Conservation (phyloP, 768 basidiomycete species). For the Tulasnella sp. region DNA sequence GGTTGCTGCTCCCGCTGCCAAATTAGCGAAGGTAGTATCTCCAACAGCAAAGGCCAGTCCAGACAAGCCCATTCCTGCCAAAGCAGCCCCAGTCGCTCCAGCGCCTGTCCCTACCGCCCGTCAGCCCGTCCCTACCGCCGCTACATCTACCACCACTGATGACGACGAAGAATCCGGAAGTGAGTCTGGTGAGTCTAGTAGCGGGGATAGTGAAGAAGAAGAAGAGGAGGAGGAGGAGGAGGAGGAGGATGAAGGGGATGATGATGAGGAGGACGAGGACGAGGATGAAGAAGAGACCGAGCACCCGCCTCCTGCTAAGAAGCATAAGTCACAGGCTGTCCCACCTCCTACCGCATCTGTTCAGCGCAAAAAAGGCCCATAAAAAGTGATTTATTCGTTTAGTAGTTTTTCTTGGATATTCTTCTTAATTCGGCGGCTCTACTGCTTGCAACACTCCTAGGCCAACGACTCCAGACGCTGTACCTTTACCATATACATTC, state of each 20-base stretch:
- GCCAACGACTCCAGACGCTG: too few species aligned
- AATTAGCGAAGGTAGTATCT: background rate
- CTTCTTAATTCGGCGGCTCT: too few species aligned
- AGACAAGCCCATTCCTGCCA: background rate
- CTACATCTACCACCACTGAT: background rate
- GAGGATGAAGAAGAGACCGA: slow-evolving; percentile 9
- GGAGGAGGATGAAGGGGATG: slow-evolving; percentile 15
- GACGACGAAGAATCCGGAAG: background rate
- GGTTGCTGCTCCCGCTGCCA: background rate
- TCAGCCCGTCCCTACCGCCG: background rate
- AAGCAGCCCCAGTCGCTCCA: background rate
- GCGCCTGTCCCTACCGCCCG: background rate
- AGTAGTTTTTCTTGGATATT: too few species aligned
- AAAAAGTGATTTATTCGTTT: too few species aligned
- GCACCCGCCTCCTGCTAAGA: slow-evolving; percentile 17
- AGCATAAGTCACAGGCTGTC: slow-evolving; percentile 4
- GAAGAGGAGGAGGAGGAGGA: slow-evolving; percentile 13
- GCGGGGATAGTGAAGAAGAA: background rate
- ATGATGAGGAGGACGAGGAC: slow-evolving; percentile 16
- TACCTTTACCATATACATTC: too few species aligned
- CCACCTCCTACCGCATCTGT: slow-evolving; percentile 17
- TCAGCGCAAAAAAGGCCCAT: too few species aligned
- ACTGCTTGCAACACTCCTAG: too few species aligned
- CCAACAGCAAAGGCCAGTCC: background rate
- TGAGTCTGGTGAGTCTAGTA: background rate